These are phyloP conservation scores for Sonneratia caseolaris DNA, from an alignment of 345 rosid species.

Conservation along the genomic window DNA sequence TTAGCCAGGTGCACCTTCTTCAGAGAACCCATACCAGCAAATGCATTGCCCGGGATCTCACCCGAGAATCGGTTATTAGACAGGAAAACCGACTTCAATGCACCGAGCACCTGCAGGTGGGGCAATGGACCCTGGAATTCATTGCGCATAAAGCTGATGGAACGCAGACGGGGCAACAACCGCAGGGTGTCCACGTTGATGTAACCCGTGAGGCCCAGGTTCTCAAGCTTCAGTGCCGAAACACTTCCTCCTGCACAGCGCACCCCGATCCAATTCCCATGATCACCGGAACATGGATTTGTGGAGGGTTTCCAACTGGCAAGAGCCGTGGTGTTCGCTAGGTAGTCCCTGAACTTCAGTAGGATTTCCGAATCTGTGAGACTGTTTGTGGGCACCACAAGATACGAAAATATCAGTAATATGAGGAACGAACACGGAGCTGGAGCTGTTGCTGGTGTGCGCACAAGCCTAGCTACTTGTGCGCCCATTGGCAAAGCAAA, in stretches of 20 bases:
- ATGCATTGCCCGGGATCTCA: constrained; percentile 38
- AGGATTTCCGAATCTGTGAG: constrained; percentile 36
- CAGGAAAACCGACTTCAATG: constrained; percentile 43
- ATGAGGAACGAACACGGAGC: neutral
- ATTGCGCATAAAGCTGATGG: constrained; percentile 55
- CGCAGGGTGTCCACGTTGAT: constrained; percentile 31
- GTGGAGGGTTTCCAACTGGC: constrained; percentile 26
- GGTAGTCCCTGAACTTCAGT: constrained; percentile 43
- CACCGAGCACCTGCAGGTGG: constrained; percentile 30
- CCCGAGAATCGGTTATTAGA: constrained; percentile 58
- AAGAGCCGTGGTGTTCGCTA: constrained; percentile 23
- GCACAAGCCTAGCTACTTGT: constrained; percentile 9
- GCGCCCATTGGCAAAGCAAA: constrained; percentile 5
- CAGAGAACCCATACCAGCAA: constrained; percentile 48
- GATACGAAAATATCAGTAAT: neutral
- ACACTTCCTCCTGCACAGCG: constrained; percentile 32
- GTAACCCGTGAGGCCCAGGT: constrained; percentile 42
- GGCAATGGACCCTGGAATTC: constrained; percentile 48
- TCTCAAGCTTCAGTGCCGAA: constrained; percentile 59
- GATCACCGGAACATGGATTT: constrained; percentile 27
- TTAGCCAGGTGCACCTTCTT: constrained; percentile 46
- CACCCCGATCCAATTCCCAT: constrained; percentile 54
- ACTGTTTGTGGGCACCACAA: neutral
- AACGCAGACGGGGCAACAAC: constrained; percentile 33
- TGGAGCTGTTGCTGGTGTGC: constrained; percentile 4